Base-by-base conservation (phyloP, 2,329 filamentous ascomycete species). In the Torrubiellomyces zombiae region DNA sequence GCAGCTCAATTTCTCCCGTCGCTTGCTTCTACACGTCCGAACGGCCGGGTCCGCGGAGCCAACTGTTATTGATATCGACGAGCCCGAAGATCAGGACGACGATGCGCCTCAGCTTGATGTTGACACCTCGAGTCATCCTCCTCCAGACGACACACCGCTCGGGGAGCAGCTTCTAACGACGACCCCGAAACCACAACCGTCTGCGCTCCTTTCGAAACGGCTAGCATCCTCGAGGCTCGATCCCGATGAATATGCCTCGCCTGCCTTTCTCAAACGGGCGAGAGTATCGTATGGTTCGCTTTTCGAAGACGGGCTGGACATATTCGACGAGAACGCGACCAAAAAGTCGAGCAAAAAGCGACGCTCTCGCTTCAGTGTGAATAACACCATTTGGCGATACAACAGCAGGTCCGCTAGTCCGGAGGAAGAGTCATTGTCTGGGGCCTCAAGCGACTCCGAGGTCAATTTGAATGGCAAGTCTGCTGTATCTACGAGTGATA, bases 211-310 rank as follows among this genome's bases (percentile, higher is more conserved):
- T 4, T 35, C 37, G 11, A 56, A 55, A 23, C 47, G 50, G 29
- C 31, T 36, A 5, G 46, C 44, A 12, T 41, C 54, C 5, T 32
- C 47, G 12, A 40, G 41, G 3, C 36, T 54, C 22, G 55, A 55
- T 7, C 38, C 54, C 21, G 52, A 58, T 11, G 66, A 75, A 36
- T 89, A 72, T 53, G 58, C 67, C 4, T 91, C 82, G 3, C 83
- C 83, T 1, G 79, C 80, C 1, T 92, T 91, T 37, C 52, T 81
- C 12, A 85, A 78, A 45, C 63, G 75, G 26, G 63, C 68, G 9
- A 62, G 76, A 28, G 54, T 76, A 4, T 83, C 77, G 0, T 75
- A 75, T 28, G 74, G 74, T 2, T 67, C 70, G 1, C 50, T 76
- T 1, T 68, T 75, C 25, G 68, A 77, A 34, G 62, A 62, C 4